Conservation (phyloP, 345 rosid genomes). For the Raphanus raphanistrum region DNA sequence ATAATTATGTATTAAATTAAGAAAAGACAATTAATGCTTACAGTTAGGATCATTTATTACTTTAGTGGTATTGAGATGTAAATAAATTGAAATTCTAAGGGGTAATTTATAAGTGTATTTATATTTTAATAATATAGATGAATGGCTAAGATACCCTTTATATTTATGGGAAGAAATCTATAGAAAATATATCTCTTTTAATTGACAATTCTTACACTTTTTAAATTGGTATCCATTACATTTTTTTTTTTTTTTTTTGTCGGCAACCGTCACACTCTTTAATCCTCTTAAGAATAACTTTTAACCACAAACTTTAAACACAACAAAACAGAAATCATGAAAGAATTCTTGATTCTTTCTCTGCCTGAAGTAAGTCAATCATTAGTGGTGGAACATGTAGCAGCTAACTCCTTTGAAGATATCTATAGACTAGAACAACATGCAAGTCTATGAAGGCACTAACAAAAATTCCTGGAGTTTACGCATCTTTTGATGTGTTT, state of each 20-base stretch:
- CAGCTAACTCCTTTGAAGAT: background rate
- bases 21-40: no score
- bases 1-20: no score
- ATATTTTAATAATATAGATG: no score
- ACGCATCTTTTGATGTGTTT: background rate
- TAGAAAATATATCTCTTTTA: background rate
- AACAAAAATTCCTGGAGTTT: background rate
- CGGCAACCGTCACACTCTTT: background rate
- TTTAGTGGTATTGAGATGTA: no score
- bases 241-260: no score
- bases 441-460: background rate
- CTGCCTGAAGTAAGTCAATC: background rate
- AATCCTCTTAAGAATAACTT: background rate
- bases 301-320: background rate
- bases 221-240: background rate
- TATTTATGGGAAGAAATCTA: background rate
- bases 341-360: background rate
- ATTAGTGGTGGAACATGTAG: background rate
- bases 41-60: no score
- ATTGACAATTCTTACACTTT: background rate
- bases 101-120: no score
- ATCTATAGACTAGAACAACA: background rate
- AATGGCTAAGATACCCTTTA: background rate
- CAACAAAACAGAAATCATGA: background rate
- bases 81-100: no score